Conservation (phyloP, 441 rosid species). For the Syzygium syzygioides region DNA sequence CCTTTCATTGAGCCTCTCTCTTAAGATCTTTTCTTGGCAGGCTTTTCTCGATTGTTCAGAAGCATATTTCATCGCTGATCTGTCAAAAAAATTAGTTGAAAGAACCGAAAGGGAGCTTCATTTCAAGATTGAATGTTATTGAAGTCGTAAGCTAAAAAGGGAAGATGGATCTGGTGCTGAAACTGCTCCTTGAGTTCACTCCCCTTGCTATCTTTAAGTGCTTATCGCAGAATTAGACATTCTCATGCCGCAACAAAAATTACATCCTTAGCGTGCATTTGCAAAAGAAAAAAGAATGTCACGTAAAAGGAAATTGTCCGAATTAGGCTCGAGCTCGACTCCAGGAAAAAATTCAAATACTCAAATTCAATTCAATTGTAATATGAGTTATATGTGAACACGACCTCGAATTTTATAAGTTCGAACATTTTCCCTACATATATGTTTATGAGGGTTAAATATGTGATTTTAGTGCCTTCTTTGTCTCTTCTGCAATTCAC, state of each 20-base stretch:
- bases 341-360: neutral
- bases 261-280: neutral
- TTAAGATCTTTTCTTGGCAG: neutral
- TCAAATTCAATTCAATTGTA: rapidly evolving
- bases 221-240: neutral
- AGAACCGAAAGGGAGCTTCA: neutral
- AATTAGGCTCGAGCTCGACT: neutral
- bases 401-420: neutral
- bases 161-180: neutral
- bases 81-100: neutral
- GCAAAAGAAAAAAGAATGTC: neutral
- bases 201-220: neutral
- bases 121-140: neutral
- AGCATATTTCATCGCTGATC: neutral
- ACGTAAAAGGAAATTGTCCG: neutral
- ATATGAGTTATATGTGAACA: neutral
- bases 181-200: neutral
- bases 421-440: neutral
- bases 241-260: neutral
- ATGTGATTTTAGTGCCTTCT: neutral
- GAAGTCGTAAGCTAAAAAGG: neutral
- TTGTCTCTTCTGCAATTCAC: neutral
- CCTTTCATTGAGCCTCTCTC: neutral
- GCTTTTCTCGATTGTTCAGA: neutral
- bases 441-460: neutral